Evolutionary conservation across 1,139 yeast species (phyloP).

Genomic region (Saccharomyces pastorianus): DNA sequence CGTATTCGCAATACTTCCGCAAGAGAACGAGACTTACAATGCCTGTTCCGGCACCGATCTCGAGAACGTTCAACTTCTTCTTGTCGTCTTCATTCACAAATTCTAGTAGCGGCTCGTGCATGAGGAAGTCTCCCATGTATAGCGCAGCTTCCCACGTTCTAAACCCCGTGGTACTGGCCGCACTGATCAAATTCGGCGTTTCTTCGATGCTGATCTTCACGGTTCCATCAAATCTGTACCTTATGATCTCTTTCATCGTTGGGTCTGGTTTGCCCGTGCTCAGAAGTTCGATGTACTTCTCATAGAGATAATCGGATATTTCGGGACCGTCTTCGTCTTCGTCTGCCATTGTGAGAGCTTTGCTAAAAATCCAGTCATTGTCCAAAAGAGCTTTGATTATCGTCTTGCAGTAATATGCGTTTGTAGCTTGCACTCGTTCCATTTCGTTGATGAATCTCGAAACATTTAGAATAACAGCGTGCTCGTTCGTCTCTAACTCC

Average conservation of each 20-base stretch:
- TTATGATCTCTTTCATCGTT: conserved; percentile 41
- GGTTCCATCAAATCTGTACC: conserved; percentile 35
- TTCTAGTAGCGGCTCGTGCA: conserved; percentile 13
- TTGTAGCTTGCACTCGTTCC: conserved; percentile 21
- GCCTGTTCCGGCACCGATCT: conserved; percentile 89
- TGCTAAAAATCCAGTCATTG: background rate
- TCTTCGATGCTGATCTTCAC: conserved; percentile 43
- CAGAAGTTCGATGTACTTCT: conserved; percentile 40
- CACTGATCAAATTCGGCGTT: conserved; percentile 57
- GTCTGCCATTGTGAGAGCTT: conserved; percentile 16
- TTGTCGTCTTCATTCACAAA: background rate
- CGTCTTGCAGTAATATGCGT: conserved; percentile 44
- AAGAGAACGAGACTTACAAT: conserved; percentile 56
- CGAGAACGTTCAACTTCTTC: conserved; percentile 38
- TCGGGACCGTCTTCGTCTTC: conserved; percentile 3
- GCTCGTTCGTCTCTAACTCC: conserved; percentile 4
- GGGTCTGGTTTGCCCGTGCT: conserved; percentile 37
- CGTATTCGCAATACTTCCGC: conserved; percentile 18
- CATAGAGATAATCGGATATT: conserved; percentile 44
- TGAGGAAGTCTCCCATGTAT: conserved; percentile 48
- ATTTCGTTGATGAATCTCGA: conserved; percentile 11
- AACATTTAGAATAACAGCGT: conserved; percentile 2
- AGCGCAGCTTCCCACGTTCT: conserved; percentile 94
- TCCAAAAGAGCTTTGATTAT: conserved; percentile 40
- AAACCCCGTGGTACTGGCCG: conserved; percentile 75